phyloP scores from a whole-genome alignment of 2,329 filamentous ascomycete genomes.

The Diaporthe ampelina region DNA sequence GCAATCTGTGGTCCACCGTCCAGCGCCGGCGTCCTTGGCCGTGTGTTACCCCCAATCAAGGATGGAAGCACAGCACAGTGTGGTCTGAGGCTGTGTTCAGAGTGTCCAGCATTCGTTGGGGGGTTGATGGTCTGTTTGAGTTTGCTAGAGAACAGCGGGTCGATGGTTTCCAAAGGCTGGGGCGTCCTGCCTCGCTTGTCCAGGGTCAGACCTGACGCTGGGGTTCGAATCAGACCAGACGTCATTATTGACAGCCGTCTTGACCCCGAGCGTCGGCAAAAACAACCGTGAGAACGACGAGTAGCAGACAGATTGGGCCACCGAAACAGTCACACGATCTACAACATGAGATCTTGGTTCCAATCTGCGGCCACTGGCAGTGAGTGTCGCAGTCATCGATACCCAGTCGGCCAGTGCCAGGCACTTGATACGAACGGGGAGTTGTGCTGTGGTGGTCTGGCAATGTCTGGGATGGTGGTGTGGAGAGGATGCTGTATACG shows the following conservation, averaged over 20 bases:
- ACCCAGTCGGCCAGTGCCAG: neutral
- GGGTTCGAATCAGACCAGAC: constrained; percentile 32
- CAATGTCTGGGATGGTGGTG: neutral
- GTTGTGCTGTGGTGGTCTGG: neutral
- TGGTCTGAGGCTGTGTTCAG: constrained; percentile 9
- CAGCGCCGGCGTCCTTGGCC: constrained; percentile 22
- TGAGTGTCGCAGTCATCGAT: neutral
- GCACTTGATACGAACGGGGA: constrained; percentile 2
- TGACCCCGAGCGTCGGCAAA: constrained; percentile 3
- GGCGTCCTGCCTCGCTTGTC: constrained; percentile 16
- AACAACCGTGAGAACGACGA: neutral
- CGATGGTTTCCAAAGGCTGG: constrained; percentile 23
- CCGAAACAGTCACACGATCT: constrained; percentile 8
- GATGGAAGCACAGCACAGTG: neutral
- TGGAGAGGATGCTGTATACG: neutral
- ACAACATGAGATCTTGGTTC: neutral
- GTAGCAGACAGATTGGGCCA: neutral
- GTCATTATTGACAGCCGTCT: constrained; percentile 30
- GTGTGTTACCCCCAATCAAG: neutral
- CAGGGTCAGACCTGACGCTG: constrained; percentile 23
- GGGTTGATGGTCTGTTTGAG: neutral
- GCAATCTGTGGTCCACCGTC: neutral
- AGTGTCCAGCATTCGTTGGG: neutral
- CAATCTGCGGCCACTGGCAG: neutral
- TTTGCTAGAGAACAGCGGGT: neutral